These are phyloP conservation scores for Chaetoceros muelleri DNA, from an alignment of 108 stramenopile species.

Conservation along the genomic window DNA sequence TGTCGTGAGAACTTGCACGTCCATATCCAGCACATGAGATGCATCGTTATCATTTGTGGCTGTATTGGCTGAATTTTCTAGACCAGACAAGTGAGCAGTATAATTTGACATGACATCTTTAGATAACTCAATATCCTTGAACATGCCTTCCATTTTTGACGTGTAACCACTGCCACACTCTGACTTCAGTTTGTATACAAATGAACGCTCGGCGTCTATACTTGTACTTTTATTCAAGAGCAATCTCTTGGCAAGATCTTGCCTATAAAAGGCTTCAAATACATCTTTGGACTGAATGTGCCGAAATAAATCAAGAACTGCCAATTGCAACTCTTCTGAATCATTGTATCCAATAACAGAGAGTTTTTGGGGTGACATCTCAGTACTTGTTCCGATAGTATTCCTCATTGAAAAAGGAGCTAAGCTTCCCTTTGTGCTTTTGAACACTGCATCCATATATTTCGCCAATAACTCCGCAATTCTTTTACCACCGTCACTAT, in stretches of 20 bases:
- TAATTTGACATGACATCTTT: slow-evolving; percentile 84
- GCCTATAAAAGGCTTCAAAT: slow-evolving; percentile 97
- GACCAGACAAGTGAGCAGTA: slow-evolving; percentile 28
- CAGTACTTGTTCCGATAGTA: slow-evolving; percentile 12
- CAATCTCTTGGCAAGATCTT: slow-evolving; percentile 90
- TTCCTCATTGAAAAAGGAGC: background rate
- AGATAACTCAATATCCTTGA: slow-evolving; percentile 94
- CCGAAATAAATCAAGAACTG: slow-evolving; percentile 77
- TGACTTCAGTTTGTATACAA: slow-evolving; percentile 89
- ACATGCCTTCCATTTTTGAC: slow-evolving; percentile 99
- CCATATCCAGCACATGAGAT: slow-evolving; percentile 57
- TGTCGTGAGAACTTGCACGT: slow-evolving; percentile 86
- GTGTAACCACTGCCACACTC: slow-evolving; percentile 98
- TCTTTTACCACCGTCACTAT: slow-evolving; percentile 31
- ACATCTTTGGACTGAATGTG: slow-evolving; percentile 90
- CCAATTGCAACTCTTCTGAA: slow-evolving; percentile 30
- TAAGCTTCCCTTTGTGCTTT: slow-evolving; percentile 41
- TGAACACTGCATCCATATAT: slow-evolving; percentile 59
- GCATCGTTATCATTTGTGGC: slow-evolving; percentile 11
- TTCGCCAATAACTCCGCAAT: slow-evolving; percentile 88
- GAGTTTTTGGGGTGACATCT: too few species aligned
- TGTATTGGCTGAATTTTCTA: slow-evolving; percentile 14
- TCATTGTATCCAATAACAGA: too few species aligned
- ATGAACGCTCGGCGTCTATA: slow-evolving; percentile 83
- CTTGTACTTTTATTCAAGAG: slow-evolving; percentile 76